Conservation (phyloP, 2,329 filamentous ascomycete species). For the Trichoderma sp. region DNA sequence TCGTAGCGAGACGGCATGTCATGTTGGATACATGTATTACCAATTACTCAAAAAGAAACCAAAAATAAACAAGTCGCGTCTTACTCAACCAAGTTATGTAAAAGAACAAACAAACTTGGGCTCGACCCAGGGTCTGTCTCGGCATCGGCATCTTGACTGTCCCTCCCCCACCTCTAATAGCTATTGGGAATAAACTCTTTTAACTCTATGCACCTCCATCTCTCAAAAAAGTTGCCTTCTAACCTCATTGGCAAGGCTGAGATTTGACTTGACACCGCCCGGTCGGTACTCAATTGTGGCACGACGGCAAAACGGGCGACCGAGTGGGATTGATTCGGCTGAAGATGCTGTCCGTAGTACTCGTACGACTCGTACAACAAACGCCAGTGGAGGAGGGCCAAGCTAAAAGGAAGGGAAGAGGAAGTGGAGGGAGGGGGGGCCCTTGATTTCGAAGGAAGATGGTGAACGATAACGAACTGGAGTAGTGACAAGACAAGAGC, state of each 20-base stretch:
- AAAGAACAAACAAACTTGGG: not conserved
- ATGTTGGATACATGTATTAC: not conserved
- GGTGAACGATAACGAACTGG: not conserved
- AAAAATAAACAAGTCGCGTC: not conserved
- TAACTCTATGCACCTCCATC: slow-evolving; percentile 13
- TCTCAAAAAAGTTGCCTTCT: not conserved
- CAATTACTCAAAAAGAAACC: not conserved
- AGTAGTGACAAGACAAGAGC: too few relatives aligned
- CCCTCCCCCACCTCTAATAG: not conserved
- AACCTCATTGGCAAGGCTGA: not conserved
- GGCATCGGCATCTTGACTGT: not conserved
- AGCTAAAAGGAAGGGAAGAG: not conserved
- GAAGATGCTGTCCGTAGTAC: not conserved
- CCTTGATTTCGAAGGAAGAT: not conserved
- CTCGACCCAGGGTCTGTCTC: not conserved
- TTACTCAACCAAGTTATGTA: not conserved
- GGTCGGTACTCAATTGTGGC: not conserved
- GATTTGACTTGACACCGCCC: not conserved
- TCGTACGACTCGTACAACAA: not conserved
- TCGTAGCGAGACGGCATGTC: not conserved
- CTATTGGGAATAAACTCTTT: slow-evolving; percentile 1
- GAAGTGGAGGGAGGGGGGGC: not conserved
- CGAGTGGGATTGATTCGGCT: not conserved
- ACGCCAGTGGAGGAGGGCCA: not conserved
- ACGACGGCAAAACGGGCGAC: not conserved